Percentiles rank a stretch among this genome's conserved stretches.
Evolutionary conservation across 352 stramenopile species (phyloP).

Genomic region (Phytophthora brassicae): DNA sequence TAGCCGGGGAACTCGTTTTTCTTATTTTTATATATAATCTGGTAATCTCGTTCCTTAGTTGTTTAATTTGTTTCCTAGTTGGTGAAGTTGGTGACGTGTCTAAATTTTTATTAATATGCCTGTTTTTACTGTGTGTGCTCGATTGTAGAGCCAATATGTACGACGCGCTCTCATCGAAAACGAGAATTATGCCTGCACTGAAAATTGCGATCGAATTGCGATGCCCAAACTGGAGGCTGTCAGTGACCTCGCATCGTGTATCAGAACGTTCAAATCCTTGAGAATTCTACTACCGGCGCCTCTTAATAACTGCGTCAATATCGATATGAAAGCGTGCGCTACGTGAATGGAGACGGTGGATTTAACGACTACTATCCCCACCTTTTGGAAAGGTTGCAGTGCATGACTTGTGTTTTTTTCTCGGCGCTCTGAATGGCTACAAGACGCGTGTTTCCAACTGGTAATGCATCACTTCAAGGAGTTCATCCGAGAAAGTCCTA

Average conservation of each 20-base stretch:
- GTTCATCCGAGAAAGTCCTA: neutral
- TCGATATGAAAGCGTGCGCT: constrained; percentile 5
- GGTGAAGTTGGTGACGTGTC: neutral
- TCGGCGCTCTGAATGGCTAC: constrained; percentile 5
- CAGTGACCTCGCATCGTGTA: neutral
- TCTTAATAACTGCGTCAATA: constrained; percentile 7
- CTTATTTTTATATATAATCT: no score
- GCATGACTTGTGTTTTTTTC: constrained; percentile 3
- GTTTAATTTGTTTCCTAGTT: no score
- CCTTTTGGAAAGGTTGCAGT: neutral
- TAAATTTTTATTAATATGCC: no score
- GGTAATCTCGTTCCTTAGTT: no score
- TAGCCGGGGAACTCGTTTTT: no score
- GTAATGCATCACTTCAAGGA: neutral
- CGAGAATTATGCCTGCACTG: no score
- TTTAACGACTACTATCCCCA: neutral
- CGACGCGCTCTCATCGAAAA: neutral
- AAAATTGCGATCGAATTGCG: no score
- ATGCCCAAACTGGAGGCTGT: neutral
- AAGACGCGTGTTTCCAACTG: constrained; percentile 7
- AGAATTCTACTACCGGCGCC: neutral
- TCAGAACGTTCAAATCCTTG: neutral
- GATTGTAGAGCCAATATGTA: neutral
- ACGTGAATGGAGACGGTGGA: neutral
- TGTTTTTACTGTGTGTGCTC: neutral